Conservation (phyloP, 83 land plant species). For the Thuja plicata region DNA sequence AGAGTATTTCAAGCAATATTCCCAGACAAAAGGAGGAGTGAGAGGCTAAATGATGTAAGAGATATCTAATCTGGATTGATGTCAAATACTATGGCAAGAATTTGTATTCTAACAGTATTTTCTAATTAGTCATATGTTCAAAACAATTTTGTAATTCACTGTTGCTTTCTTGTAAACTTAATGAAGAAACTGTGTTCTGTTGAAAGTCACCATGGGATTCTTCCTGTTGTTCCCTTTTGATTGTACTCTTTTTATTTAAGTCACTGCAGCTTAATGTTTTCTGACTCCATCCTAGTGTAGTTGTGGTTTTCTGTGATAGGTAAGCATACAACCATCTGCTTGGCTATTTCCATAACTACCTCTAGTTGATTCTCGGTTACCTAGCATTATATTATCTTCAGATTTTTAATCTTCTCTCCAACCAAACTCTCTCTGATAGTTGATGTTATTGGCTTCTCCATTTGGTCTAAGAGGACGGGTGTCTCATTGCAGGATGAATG, state of each 20-base stretch:
- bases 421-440: not conserved
- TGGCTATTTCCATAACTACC: not conserved
- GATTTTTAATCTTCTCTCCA: not conserved
- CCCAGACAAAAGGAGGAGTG: conserved; percentile 49
- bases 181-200: not conserved
- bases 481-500: conserved; percentile 66
- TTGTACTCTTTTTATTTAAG: not conserved
- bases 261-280: not conserved
- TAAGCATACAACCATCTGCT: not conserved
- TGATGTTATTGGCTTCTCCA: not conserved
- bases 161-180: not conserved
- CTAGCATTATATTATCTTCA: not conserved
- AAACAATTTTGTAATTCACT: not conserved
- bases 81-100: not conserved
- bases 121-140: not conserved
- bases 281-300: not conserved
- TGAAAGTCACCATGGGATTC: not conserved
- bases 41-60: conserved; percentile 44
- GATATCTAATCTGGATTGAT: not conserved
- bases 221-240: not conserved
- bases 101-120: not conserved
- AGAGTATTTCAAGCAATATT: conserved; percentile 50
- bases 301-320: not conserved
- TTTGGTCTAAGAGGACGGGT: not conserved
- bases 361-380: not conserved